Conservation (phyloP, 352 stramenopile species). For the Phytophthora ohioensis region DNA sequence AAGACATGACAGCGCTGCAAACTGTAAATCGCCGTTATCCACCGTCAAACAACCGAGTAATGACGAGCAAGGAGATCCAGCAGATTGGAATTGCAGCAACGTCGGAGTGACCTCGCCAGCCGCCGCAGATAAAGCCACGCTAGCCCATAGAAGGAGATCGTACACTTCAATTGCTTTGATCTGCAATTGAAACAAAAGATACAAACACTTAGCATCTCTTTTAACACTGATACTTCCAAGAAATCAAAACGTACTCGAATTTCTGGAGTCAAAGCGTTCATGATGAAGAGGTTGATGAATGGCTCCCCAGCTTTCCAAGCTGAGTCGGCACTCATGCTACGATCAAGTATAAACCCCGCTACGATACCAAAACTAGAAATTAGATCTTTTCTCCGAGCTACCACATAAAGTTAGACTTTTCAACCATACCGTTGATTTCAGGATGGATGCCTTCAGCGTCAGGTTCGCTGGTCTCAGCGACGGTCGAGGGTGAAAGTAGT, state of each 20-base stretch:
- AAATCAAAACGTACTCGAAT: slow-evolving; percentile 37
- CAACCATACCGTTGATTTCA: slow-evolving; percentile 49
- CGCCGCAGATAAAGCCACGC: slow-evolving; percentile 8
- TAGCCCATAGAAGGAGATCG: slow-evolving; percentile 24
- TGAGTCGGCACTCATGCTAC: slow-evolving; percentile 28
- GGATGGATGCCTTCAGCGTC: slow-evolving; percentile 38
- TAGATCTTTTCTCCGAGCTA: neutral
- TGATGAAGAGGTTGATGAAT: slow-evolving; percentile 46
- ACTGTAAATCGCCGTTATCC: slow-evolving; percentile 42
- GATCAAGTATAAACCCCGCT: slow-evolving; percentile 61
- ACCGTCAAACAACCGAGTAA: slow-evolving; percentile 48
- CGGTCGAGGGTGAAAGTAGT: slow-evolving; percentile 33
- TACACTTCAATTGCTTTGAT: slow-evolving; percentile 32
- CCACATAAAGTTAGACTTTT: neutral
- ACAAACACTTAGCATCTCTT: neutral
- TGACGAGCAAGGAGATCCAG: slow-evolving; percentile 36
- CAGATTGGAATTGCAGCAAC: slow-evolving; percentile 45
- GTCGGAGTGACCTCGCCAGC: neutral
- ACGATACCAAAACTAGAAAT: neutral
- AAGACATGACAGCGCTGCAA: slow-evolving; percentile 52
- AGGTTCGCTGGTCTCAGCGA: neutral
- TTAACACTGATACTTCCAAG: neutral
- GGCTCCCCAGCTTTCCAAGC: slow-evolving; percentile 61
- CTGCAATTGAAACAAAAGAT: neutral
- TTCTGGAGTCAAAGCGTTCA: slow-evolving; percentile 25